Conservation (phyloP, 176 grass and related monocot genomes). For the Urochloa ruziziensis region DNA sequence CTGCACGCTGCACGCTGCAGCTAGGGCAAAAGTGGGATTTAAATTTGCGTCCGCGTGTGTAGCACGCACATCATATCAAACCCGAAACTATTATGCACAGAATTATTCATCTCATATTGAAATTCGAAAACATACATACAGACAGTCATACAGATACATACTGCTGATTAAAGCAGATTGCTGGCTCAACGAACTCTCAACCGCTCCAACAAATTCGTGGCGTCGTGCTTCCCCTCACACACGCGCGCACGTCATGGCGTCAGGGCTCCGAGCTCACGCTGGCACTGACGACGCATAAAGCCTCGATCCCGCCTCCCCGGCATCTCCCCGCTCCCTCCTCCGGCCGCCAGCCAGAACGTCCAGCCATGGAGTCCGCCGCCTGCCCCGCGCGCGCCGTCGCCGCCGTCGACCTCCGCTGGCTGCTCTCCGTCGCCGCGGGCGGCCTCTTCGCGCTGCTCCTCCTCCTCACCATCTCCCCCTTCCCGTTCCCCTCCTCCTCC, state of each 20-base stretch:
- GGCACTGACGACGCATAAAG: not conserved
- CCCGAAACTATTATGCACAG: not conserved
- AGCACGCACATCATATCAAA: not conserved
- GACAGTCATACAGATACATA: no score
- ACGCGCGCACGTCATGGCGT: not conserved
- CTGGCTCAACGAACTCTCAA: not conserved
- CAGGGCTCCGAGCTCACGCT: not conserved
- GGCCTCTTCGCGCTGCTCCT: slow-evolving; percentile 41
- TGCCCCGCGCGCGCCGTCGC: not conserved
- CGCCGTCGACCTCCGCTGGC: slow-evolving; percentile 36
- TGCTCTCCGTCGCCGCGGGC: slow-evolving; percentile 41
- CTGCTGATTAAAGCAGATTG: no score
- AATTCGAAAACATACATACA: not conserved
- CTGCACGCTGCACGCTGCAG: not conserved
- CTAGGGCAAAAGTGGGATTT: not conserved
- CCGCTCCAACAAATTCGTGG: not conserved
- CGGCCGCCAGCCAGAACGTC: not conserved
- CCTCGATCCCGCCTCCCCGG: not conserved
- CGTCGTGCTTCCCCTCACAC: not conserved
- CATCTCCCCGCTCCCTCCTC: not conserved
- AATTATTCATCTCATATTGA: not conserved
- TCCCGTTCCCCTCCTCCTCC: slow-evolving; percentile 19
- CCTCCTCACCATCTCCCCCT: slow-evolving; percentile 23
- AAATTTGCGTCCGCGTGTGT: no score
- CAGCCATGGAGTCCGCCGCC: slow-evolving; percentile 29